Percentiles rank a stretch among this genome's conserved stretches.
Evolutionary conservation across 1,139 yeast species (phyloP).

Genomic region (Tardiomyces depauwii): DNA sequence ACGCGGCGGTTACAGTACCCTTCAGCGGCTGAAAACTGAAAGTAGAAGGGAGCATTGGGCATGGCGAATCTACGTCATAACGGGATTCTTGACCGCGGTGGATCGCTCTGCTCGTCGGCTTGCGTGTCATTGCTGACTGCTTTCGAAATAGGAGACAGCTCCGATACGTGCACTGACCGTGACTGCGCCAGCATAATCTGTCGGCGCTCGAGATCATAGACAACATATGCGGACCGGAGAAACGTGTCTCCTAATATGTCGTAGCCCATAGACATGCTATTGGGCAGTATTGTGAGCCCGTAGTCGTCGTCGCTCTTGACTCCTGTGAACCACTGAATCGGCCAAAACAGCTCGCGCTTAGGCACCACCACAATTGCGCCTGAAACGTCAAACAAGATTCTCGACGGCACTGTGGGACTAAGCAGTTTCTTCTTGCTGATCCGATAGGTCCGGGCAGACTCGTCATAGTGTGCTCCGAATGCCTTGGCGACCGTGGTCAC

Average conservation of each 20-base stretch:
- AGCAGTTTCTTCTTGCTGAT: slow-evolving; percentile 21
- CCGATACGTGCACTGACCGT: slow-evolving; percentile 13
- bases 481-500: slow-evolving; percentile 22
- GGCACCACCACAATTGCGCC: slow-evolving; percentile 34
- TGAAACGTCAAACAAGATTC: slow-evolving; percentile 27
- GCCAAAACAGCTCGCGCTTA: slow-evolving; percentile 25
- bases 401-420: slow-evolving; percentile 19
- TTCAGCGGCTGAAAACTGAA: too few species aligned
- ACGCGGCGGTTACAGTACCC: too few species aligned
- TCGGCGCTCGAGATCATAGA: slow-evolving; percentile 50
- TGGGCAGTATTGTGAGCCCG: slow-evolving; percentile 10
- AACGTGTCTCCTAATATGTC: slow-evolving; percentile 53
- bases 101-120: too few species aligned
- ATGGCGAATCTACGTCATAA: too few species aligned
- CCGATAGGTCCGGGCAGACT: neutral
- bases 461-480: slow-evolving; percentile 10
- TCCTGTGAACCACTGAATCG: slow-evolving; percentile 4
- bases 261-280: slow-evolving; percentile 3
- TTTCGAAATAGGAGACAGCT: neutral
- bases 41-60: too few species aligned
- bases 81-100: too few species aligned
- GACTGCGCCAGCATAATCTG: slow-evolving; percentile 56
- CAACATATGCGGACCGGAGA: slow-evolving; percentile 54
- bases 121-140: neutral
- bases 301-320: neutral